Base-by-base conservation (phyloP, 257 asterid genomes). In the Leptodermis oblonga region DNA sequence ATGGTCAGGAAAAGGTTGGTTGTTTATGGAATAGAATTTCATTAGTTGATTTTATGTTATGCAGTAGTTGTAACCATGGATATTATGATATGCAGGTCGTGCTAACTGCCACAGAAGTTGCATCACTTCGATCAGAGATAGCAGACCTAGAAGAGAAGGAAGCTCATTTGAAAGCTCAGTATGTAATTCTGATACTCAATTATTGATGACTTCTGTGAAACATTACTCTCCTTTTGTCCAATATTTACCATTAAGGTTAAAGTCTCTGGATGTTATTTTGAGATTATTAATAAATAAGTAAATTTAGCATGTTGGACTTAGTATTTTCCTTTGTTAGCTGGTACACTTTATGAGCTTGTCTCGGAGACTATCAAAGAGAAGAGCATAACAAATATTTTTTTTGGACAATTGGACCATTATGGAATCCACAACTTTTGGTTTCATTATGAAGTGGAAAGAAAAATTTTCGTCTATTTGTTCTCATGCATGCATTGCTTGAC, bases 121-220 rank as follows among this genome's bases (percentile, higher is more conserved):
- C 82, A 77, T 90, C 99, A 77, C 96, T 94, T 53, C 96, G 96
- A 66, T 94, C 99, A 14, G 99, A 94, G 81, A 81, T 94, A 73
- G 77, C 83, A 66, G 81, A 79, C 74, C 73, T 89, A 71, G 97
- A 94, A 80, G 97, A 90, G 79, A 86, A 95, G 68, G 96, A 87
- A 79, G 87, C 96, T 37, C 95, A 90, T 83, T 82, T 77, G 76
- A 94, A 89, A 82, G 96, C 99, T 52, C 97, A 76, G 99, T 94
- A 81, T 77, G 97, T 52, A 69, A 58, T 25, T 15, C 42, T 65
- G 34, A 55, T 34, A 31, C 52, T 75, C 17, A 4, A 37, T 74
- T 72, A 51, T 64, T 41, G 43, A 28, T 70, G 6, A 37, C 36
- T 23, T 7, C 2, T 13, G 49, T 23, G 0, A n/a, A 28, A 55